phyloP scores from a whole-genome alignment of 208 protist genomes.

The Trypanosomatidae sp. region DNA sequence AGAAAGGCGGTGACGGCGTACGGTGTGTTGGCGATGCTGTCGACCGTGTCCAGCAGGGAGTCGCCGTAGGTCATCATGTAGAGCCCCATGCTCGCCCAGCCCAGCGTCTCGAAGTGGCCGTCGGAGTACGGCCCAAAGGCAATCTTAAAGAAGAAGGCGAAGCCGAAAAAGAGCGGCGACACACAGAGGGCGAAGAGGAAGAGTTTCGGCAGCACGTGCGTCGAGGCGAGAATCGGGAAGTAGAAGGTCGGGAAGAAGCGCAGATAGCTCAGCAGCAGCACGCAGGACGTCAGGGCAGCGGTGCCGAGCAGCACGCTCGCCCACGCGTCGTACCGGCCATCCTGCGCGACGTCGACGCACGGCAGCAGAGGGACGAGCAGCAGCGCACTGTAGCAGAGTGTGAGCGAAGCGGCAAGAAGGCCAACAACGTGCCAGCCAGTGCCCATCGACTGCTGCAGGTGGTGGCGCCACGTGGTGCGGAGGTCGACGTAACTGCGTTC shows the following conservation, averaged over 20 bases:
- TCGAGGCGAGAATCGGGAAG: constrained; percentile 45
- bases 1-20: constrained; percentile 28
- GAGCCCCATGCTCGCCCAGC: constrained; percentile 39
- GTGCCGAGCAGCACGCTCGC: constrained; percentile 41
- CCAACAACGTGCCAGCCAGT: constrained; percentile 44
- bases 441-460: constrained; percentile 45
- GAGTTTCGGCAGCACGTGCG: constrained; percentile 41
- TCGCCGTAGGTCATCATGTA: constrained; percentile 69
- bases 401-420: constrained; percentile 26
- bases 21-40: constrained; percentile 24
- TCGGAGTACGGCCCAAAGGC: constrained; percentile 53
- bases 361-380: constrained; percentile 24
- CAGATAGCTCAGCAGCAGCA: constrained; percentile 49
- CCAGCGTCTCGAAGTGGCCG: constrained; percentile 37
- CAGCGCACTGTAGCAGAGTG: constrained; percentile 31
- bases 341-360: constrained; percentile 10
- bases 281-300: constrained; percentile 31
- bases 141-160: constrained; percentile 47
- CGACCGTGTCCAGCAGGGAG: constrained; percentile 44
- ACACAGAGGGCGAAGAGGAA: constrained; percentile 40
- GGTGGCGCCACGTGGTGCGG: constrained; percentile 37
- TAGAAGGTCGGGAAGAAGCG: constrained; percentile 56
- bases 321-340: constrained; percentile 22
- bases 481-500: constrained; percentile 48
- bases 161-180: constrained; percentile 51